Evolutionary conservation across 768 basidiomycete genomes (phyloP).

Genomic region (Tylopilus vinaceipallidus): DNA sequence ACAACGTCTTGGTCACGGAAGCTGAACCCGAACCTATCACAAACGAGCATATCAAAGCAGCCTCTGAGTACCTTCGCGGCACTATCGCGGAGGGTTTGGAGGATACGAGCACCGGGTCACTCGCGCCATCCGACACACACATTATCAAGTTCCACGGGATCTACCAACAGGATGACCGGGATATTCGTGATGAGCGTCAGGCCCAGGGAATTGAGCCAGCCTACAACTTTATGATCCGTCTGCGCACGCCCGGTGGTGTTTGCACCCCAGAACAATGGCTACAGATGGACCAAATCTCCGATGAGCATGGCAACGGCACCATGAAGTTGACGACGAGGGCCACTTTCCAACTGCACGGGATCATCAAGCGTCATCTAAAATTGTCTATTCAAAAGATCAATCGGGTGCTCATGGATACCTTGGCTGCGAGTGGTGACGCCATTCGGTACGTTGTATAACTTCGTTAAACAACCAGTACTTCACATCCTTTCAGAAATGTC

Average conservation of each 20-base stretch:
- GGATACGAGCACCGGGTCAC: conserved; percentile 85
- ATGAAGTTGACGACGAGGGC: conserved; percentile 97
- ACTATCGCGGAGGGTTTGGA: conserved; percentile 91
- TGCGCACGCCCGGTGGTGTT: conserved; percentile 94
- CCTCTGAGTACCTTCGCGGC: conserved; percentile 88
- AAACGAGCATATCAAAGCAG: conserved; percentile 99
- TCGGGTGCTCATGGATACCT: conserved; percentile 83
- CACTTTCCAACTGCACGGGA: conserved; percentile 99
- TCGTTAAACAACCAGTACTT: not conserved
- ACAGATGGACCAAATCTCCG: conserved; percentile 93
- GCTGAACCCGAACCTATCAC: conserved; percentile 96
- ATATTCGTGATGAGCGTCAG: conserved; percentile 95
- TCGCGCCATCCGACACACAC: conserved; percentile 87
- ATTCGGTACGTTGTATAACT: conserved; percentile 58
- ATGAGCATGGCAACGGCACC: conserved; percentile 89
- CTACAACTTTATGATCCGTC: conserved; percentile 98
- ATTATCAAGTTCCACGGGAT: conserved; percentile 98
- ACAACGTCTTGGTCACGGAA: conserved; percentile 81
- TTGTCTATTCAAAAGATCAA: conserved; percentile 97
- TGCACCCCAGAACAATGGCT: conserved; percentile 92
- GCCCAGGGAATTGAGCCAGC: conserved; percentile 93
- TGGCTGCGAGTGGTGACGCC: conserved; percentile 98
- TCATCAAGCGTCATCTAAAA: conserved; percentile 96
- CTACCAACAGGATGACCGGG: conserved; percentile 96
- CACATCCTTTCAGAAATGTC: conserved; percentile 61